Base-by-base conservation (phyloP, 768 basidiomycete genomes). In the Tulasnella sp. region DNA sequence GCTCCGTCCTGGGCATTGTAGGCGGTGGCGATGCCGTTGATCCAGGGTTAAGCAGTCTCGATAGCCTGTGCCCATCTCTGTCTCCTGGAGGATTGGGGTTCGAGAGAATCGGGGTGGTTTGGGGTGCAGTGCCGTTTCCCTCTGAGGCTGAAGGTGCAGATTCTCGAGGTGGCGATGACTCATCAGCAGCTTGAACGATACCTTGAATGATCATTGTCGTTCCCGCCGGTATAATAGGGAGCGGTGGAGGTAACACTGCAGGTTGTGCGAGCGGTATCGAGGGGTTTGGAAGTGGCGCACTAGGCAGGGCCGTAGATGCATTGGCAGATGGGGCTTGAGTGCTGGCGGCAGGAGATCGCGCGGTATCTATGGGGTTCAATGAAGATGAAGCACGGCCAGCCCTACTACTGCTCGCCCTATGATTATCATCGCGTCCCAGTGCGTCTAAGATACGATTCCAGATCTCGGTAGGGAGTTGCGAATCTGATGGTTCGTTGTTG, bases 191-290 rank as follows among this genome's bases (percentile, higher is more conserved):
- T 24, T 51, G 48, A 30, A 61, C 53, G 10, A 53, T 42, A 15
- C 61, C 61, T 62, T 62, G 61, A 48, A 62, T 52, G 25, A 62
- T 62, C 61, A 62, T 62, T 21, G 59, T 45, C 1, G 61, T 62
- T 10, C 61, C 61, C 3, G 45, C 44, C 12, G 61, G 61, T 46
- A 62, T 62, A 21, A 53, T 34, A 3, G 59, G 59, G 24, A 60
- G 31, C 12, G 59, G 24, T 38, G 34, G 34, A 51, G 49, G 49
- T 42, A 45, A 21, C 9, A 43, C 22, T 15, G 41, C 22, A 19
- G 49, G 59, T 52, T 60, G 49, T 11, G 59, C 2, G 27, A 34
- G 49, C 24, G 59, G 34, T 15, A 15, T 15, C 34, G 34, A 38
- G 34, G 34, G 5, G 34, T 15, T 38, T 15, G 34, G 5, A n/a